A percentile compares a stretch with the other conserved stretches of the same genome.
Evolutionary conservation across 495 filamentous ascomycete species (phyloP).

Genomic region (Penicillium coprophilum): DNA sequence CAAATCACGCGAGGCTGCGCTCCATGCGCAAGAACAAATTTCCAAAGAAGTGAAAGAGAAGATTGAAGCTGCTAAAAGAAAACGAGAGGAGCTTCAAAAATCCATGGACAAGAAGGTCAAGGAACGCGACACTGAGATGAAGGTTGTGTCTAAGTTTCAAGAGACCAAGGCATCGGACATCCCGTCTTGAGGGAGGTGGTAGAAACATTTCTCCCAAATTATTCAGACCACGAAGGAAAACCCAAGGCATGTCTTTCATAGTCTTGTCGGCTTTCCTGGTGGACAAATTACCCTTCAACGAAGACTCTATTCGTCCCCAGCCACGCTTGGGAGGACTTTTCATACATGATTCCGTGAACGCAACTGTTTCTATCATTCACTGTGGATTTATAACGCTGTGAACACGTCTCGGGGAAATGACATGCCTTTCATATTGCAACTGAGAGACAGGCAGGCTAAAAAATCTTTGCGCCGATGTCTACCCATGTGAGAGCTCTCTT

Average conservation of each 20-base stretch:
- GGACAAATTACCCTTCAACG: neutral
- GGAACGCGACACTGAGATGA: constrained; percentile 47
- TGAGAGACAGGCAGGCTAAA: neutral
- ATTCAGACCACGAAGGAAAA: neutral
- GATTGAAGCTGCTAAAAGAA: constrained; percentile 40
- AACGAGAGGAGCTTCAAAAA: constrained; percentile 43
- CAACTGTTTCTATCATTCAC: neutral
- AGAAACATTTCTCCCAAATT: neutral
- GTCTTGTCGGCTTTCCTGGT: neutral
- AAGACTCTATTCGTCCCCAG: neutral
- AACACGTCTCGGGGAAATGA: neutral
- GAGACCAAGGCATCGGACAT: constrained; percentile 39
- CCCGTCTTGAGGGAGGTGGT: constrained; percentile 25
- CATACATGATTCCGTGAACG: neutral
- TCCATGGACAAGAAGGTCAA: constrained; percentile 49
- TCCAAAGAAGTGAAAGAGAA: constrained; percentile 42
- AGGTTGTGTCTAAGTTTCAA: constrained; percentile 47
- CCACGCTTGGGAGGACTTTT: neutral
- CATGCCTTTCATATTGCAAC: neutral
- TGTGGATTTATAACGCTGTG: too few relatives aligned
- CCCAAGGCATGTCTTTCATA: neutral
- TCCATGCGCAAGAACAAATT: constrained; percentile 43
- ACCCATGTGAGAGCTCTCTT: neutral
- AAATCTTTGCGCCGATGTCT: neutral
- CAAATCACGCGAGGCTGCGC: constrained; percentile 35